A percentile compares a stretch with the other conserved stretches of the same genome.
These are phyloP conservation scores for Scheffersomyces amazonensis DNA, from an alignment of 805 yeast species.

Conservation along the genomic window DNA sequence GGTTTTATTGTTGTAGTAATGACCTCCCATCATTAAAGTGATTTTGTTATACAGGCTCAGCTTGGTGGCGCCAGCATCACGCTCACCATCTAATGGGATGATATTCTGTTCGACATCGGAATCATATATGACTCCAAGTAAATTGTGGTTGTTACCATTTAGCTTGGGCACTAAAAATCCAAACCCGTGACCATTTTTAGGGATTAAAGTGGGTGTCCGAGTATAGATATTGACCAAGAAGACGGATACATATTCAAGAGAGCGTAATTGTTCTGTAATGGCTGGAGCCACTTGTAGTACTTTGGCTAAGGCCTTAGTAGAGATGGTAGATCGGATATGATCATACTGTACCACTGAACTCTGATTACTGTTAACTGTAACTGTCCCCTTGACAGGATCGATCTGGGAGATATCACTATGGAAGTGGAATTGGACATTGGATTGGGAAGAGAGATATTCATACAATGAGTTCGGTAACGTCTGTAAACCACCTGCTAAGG, in stretches of 20 bases:
- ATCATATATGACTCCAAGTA: conserved; percentile 88
- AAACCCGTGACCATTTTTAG: conserved; percentile 57
- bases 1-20: conserved; percentile 33
- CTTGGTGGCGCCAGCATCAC: not conserved
- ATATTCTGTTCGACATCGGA: conserved; percentile 69
- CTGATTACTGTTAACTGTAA: conserved; percentile 13
- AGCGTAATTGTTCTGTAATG: conserved; percentile 12
- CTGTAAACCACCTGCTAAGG: conserved; percentile 55
- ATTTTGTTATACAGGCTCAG: conserved; percentile 53
- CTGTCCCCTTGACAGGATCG: conserved; percentile 12
- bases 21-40: conserved; percentile 93
- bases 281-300: conserved; percentile 18
- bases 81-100: conserved; percentile 10
- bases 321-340: conserved; percentile 60
- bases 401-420: conserved; percentile 20
- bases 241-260: conserved; percentile 44
- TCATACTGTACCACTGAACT: conserved; percentile 33
- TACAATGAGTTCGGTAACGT: conserved; percentile 46
- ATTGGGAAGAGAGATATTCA: conserved; percentile 28
- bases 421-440: conserved; percentile 41
- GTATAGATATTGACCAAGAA: conserved; percentile 66
- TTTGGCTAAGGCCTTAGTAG: conserved; percentile 37
- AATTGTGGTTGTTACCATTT: conserved; percentile 30
- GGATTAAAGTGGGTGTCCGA: conserved; percentile 36
- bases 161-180: conserved; percentile 79